Evolutionary conservation across 257 asterid species (phyloP).

Genomic region (Ilex asprella): DNA sequence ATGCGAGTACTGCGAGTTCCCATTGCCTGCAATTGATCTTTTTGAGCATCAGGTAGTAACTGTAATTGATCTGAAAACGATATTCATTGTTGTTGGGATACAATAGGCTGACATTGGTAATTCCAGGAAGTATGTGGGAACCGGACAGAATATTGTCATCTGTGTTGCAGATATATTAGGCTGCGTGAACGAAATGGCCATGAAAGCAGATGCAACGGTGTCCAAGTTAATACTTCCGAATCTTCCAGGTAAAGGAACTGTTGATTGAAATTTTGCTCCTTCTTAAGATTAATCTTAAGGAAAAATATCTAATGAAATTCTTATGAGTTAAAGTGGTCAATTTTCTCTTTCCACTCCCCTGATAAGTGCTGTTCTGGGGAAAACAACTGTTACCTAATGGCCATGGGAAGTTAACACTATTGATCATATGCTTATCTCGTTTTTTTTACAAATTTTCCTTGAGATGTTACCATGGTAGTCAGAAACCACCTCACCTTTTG

Average conservation of each 20-base stretch:
- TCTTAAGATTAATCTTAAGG: too few relatives aligned
- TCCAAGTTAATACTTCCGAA: constrained; percentile 52
- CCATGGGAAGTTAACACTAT: too few relatives aligned
- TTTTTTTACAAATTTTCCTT: too few relatives aligned
- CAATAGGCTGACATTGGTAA: constrained; percentile 8
- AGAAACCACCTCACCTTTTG: too few relatives aligned
- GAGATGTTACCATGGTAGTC: too few relatives aligned
- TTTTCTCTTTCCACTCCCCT: too few relatives aligned
- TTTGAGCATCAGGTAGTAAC: constrained; percentile 82
- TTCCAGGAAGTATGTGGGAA: constrained; percentile 94
- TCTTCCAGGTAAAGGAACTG: constrained; percentile 64
- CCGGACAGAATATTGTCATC: constrained; percentile 75
- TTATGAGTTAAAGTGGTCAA: too few relatives aligned
- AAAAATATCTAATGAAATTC: too few relatives aligned
- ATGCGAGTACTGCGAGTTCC: constrained; percentile 93
- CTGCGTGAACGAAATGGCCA: constrained; percentile 74
- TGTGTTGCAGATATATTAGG: constrained; percentile 78
- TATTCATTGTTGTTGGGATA: background rate
- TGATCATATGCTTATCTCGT: too few relatives aligned
- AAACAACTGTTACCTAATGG: too few relatives aligned
- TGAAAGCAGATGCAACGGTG: constrained; percentile 62
- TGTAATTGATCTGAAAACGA: constrained; percentile 1
- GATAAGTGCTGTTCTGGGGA: too few relatives aligned
- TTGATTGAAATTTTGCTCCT: too few relatives aligned
- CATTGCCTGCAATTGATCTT: constrained; percentile 88